These are phyloP conservation scores for Sonneratia alba DNA, from an alignment of 345 rosid genomes.

Conservation along the genomic window DNA sequence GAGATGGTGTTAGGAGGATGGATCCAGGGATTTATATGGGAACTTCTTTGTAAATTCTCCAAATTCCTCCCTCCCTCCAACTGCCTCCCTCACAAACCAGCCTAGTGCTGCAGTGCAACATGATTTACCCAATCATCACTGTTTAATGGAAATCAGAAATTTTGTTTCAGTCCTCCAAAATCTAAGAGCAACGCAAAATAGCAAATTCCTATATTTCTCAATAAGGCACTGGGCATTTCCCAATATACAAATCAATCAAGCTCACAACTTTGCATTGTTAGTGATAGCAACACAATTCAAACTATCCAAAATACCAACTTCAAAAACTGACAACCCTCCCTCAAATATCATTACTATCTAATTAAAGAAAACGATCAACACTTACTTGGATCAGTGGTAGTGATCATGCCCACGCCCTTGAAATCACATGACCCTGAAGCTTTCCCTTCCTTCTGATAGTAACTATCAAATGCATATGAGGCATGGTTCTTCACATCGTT, in stretches of 20 bases:
- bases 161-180: too few relatives aligned
- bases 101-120: not conserved
- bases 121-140: not conserved
- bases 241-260: not conserved
- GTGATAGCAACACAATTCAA: not conserved
- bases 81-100: not conserved
- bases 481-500: constrained; percentile 78
- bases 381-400: constrained; percentile 97
- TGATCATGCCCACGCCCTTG: constrained; percentile 91
- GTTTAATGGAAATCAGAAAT: too few relatives aligned
- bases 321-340: not conserved
- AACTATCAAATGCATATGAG: constrained; percentile 92
- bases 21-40: not conserved
- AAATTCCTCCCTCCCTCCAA: not conserved
- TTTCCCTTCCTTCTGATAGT: constrained; percentile 80
- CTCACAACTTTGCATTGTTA: not conserved
- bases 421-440: constrained; percentile 82
- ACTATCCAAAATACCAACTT: not conserved
- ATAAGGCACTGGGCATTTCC: not conserved
- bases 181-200: too few relatives aligned
- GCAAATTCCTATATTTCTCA: not conserved
- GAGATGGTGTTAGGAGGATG: not conserved
- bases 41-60: not conserved
- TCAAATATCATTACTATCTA: not conserved
- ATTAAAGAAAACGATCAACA: not conserved